phyloP scores from a whole-genome alignment of 768 basidiomycete genomes.

The Mycena rebaudengoi region DNA sequence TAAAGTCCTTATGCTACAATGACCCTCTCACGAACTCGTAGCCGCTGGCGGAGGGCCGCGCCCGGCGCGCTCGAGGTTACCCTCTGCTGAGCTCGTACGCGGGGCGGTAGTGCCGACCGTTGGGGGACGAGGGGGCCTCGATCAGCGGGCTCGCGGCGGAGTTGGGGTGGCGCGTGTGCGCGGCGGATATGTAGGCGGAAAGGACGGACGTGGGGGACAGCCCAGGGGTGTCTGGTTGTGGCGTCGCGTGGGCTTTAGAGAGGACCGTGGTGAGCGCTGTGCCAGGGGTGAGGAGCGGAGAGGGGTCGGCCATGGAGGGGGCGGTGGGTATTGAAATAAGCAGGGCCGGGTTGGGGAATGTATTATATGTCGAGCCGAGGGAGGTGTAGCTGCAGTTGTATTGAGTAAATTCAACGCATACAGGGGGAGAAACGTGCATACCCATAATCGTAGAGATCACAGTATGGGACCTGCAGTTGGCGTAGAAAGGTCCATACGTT shows the following conservation, averaged over 20 bases:
- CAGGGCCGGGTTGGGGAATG: conserved; percentile 92
- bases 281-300: conserved; percentile 36
- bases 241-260: conserved; percentile 30
- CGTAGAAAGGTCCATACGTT: conserved; percentile 92
- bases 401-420: not conserved
- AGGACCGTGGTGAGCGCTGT: conserved; percentile 40
- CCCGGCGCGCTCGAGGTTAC: conserved; percentile 75
- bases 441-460: conserved; percentile 91
- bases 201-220: conserved; percentile 28
- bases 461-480: conserved; percentile 82
- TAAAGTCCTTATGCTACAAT: too few species aligned
- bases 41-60: conserved; percentile 45
- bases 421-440: conserved; percentile 44
- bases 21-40: not conserved
- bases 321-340: conserved; percentile 38
- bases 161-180: conserved; percentile 34
- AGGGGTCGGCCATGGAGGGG: conserved; percentile 21
- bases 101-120: conserved; percentile 63
- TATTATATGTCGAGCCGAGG: conserved; percentile 94
- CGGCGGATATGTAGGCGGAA: conserved; percentile 26
- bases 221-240: conserved; percentile 15
- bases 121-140: too few species aligned
- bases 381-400: conserved; percentile 88
- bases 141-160: conserved; percentile 7
- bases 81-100: conserved; percentile 86